A percentile compares a stretch with the other conserved stretches of the same genome.
Conservation (phyloP, 768 basidiomycete species). For the Boletus rubropictus region DNA sequence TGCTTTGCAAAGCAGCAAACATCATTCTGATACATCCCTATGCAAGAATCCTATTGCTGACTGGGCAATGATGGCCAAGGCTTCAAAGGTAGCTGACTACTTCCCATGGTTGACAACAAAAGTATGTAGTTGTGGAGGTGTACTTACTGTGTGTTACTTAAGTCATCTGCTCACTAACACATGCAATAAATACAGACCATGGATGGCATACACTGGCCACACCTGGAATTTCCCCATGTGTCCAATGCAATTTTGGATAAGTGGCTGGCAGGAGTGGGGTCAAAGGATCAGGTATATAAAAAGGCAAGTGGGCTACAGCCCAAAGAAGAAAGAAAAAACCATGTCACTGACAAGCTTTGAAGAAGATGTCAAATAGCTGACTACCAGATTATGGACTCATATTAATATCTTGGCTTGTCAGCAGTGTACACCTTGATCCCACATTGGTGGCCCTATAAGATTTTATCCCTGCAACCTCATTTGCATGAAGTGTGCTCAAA, state of each 20-base stretch:
- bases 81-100: slow-evolving; percentile 26
- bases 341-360: slow-evolving; percentile 16
- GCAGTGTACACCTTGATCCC: too few species aligned
- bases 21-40: too few species aligned
- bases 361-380: not conserved
- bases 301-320: not conserved
- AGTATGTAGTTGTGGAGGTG: slow-evolving; percentile 23
- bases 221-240: slow-evolving; percentile 50
- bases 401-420: too few species aligned
- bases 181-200: slow-evolving; percentile 35
- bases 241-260: slow-evolving; percentile 47
- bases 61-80: slow-evolving; percentile 28
- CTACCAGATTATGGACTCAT: not conserved
- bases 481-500: too few species aligned
- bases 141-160: too few species aligned
- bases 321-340: not conserved
- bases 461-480: too few species aligned
- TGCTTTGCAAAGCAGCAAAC: not conserved
- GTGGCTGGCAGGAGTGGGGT: slow-evolving; percentile 41
- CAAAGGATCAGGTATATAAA: not conserved
- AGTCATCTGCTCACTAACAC: slow-evolving; percentile 34
- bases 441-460: too few species aligned
- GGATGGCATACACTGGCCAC: slow-evolving; percentile 60
- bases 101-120: slow-evolving; percentile 32
- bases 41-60: slow-evolving; percentile 41